These are phyloP conservation scores for sorghum (Sorghum bicolor) DNA, from an alignment of 176 grass and related monocot species.

Conservation along the genomic window Sorghum_bicolor_NCBIv3 NC_012873.2:58205001-58205500, in stretches of 20 bases:
- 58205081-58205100: neutral
- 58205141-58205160: conserved; percentile 13
- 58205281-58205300: neutral
- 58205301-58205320: neutral
- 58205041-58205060: too few species aligned
- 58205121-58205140: neutral
- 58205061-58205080: too few species aligned
- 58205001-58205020: conserved; percentile 33
- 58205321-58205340: neutral
- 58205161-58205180: neutral
- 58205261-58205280: neutral
- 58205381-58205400: neutral
- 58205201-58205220: neutral
- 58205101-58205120: conserved; percentile 1
- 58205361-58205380: neutral
- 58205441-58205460: neutral
- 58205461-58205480: neutral
- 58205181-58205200: conserved; percentile 10
- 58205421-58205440: neutral
- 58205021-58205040: neutral
- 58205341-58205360: neutral
- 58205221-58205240: neutral
- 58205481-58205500: too few species aligned
- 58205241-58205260: neutral
- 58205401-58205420: neutral